Percentiles rank a stretch among this genome's conserved stretches.
Conservation (phyloP, 2,329 filamentous ascomycete genomes). For the Colletotrichum sp. region DNA sequence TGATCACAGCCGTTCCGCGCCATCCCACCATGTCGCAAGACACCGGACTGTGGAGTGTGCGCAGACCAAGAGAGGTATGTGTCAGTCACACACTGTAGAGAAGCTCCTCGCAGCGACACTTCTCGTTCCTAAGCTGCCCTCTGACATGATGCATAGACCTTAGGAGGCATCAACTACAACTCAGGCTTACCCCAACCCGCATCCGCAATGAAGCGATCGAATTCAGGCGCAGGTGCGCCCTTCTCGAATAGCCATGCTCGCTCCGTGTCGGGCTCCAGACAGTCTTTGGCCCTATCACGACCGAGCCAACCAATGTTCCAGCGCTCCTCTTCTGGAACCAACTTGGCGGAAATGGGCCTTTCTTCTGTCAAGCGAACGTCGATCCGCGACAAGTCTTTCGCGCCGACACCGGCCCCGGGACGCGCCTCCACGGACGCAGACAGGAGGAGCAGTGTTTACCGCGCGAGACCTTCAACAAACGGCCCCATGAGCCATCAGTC, state of each 20-base stretch:
- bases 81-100: not conserved
- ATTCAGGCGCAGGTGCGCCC: conserved; percentile 71
- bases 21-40: conserved; percentile 78
- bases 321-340: conserved; percentile 81
- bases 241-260: conserved; percentile 75
- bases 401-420: conserved; percentile 32
- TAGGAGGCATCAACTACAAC: conserved; percentile 83
- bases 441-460: conserved; percentile 83
- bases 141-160: conserved; percentile 63
- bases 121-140: not conserved
- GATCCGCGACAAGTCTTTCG: conserved; percentile 67
- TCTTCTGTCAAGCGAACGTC: conserved; percentile 87
- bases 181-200: conserved; percentile 87
- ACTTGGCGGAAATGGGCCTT: conserved; percentile 78
- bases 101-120: not conserved
- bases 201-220: conserved; percentile 93
- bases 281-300: conserved; percentile 83
- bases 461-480: conserved; percentile 68
- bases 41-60: conserved; percentile 86
- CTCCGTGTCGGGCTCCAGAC: conserved; percentile 80
- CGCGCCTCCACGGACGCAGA: conserved; percentile 58
- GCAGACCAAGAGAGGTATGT: conserved; percentile 86
- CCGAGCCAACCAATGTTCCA: conserved; percentile 88
- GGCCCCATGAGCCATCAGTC: conserved; percentile 82
- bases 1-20: not conserved